Percentiles rank a stretch among this genome's conserved stretches.
Evolutionary conservation across 805 yeast species (phyloP).

Genomic region (Lachancea thermotolerans): DNA sequence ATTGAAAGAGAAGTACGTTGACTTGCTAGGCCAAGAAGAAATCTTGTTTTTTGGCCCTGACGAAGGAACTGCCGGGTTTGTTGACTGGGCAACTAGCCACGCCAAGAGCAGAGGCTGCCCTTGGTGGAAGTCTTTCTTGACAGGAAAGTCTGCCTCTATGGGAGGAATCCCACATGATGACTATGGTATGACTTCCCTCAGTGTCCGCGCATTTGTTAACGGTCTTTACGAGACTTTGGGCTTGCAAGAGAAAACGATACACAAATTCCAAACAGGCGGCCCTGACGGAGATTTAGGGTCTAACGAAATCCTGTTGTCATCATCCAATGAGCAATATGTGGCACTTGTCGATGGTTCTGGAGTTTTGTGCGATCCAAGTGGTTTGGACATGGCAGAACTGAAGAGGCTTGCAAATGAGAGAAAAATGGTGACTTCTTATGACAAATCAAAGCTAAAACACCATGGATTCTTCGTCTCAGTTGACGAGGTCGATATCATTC

Average conservation of each 20-base stretch:
- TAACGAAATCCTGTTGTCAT: slow-evolving; percentile 83
- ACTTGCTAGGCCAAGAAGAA: slow-evolving; percentile 76
- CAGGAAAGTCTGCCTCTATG: slow-evolving; percentile 84
- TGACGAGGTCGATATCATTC: slow-evolving; percentile 70
- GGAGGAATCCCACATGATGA: slow-evolving; percentile 99
- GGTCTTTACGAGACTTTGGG: slow-evolving; percentile 75
- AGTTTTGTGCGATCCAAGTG: slow-evolving; percentile 85
- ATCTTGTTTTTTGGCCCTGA: slow-evolving; percentile 98
- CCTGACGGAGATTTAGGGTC: slow-evolving; percentile 98
- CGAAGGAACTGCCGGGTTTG: slow-evolving; percentile 93
- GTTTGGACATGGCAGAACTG: slow-evolving; percentile 76
- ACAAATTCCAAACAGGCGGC: slow-evolving; percentile 95
- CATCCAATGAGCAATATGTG: slow-evolving; percentile 68
- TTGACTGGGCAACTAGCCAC: slow-evolving; percentile 95
- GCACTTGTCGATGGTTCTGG: slow-evolving; percentile 95
- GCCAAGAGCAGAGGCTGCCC: slow-evolving; percentile 89
- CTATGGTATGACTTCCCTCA: slow-evolving; percentile 95
- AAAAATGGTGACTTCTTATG: slow-evolving; percentile 64
- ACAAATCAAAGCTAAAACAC: slow-evolving; percentile 56
- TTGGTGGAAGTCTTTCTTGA: slow-evolving; percentile 98
- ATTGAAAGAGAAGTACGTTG: slow-evolving; percentile 76
- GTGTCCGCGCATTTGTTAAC: slow-evolving; percentile 87
- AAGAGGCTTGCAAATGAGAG: slow-evolving; percentile 71
- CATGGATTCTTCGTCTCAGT: slow-evolving; percentile 79
- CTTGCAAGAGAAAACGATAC: slow-evolving; percentile 50